phyloP scores from a whole-genome alignment of 2,329 filamentous ascomycete genomes.

The Colletotrichum sidae region DNA sequence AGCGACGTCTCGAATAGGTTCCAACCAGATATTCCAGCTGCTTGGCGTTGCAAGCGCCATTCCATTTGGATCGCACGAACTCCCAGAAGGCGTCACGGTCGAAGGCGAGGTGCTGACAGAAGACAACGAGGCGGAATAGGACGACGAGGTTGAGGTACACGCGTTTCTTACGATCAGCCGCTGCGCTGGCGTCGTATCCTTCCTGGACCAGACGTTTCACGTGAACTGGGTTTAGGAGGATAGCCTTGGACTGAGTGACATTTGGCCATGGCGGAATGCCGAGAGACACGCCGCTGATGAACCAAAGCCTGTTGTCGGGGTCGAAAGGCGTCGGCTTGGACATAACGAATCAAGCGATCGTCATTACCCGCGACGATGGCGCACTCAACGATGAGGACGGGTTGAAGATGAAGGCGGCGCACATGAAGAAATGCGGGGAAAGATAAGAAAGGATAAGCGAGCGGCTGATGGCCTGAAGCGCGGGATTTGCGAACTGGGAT shows the following conservation, averaged over 20 bases:
- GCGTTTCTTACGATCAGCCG: constrained; percentile 11
- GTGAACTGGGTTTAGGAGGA: constrained; percentile 11
- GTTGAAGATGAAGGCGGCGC: too few species aligned
- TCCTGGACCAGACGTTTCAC: constrained; percentile 1
- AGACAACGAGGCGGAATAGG: constrained; percentile 17
- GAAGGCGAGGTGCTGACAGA: constrained; percentile 22
- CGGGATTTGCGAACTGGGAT: too few species aligned
- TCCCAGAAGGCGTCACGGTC: constrained; percentile 17
- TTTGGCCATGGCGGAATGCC: constrained; percentile 7
- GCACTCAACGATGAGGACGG: too few species aligned
- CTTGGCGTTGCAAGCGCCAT: too few species aligned
- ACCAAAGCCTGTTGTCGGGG: neutral
- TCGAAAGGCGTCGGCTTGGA: neutral
- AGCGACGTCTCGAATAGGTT: constrained; percentile 15
- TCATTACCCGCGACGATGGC: too few species aligned
- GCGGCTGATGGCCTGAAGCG: too few species aligned
- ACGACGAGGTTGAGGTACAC: constrained; percentile 25
- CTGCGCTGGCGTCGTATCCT: neutral
- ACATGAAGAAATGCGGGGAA: too few species aligned
- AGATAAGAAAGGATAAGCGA: too few species aligned
- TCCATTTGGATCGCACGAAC: constrained; percentile 9
- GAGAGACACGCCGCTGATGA: constrained; percentile 22
- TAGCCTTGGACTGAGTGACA: neutral
- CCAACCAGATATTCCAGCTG: constrained; percentile 4
- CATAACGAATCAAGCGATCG: neutral